Evolutionary conservation across 768 basidiomycete genomes (phyloP), one percentile per base, ranked within the genome.

Genomic region (Saitozyma podzolica): DNA sequence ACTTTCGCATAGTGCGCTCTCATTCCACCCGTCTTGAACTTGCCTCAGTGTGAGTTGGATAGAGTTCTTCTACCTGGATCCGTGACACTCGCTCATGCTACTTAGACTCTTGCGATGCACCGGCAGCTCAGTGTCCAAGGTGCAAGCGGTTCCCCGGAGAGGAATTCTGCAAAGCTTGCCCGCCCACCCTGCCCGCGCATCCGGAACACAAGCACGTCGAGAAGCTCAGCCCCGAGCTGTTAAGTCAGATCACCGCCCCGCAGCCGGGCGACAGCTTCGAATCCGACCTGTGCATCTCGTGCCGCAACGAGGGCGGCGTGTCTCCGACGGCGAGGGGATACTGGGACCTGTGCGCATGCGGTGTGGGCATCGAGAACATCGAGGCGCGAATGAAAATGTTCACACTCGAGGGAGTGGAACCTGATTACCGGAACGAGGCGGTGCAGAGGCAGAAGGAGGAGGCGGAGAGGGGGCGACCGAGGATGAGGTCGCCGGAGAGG

Each of bases 341-440:
- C 45, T 47, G 13, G n/a, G n/a, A 47, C 13, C n/a, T 54, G n/a
- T 67, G 66, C 50, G 66, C 66, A 9, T 67, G 66, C 50, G 66
- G 66, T 4, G 43, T 61, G 6, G 58, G 53, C 39, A 54, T 58
- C 17, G 62, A 50, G 40, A 50, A 67, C 42, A 59, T 63, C 29
- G 62, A 56, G 11, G 48, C 14, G 54, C n/a, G 66, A 16, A 67
- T 67, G 66, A 63, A 63, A 43, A 53, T 19, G 58, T 61, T 67
- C 41, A 55, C 59, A 7, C 41, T 55, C 19, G 58, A 67, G 58
- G 66, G 61, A 11, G 45, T 47, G 45, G 13, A 47, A 17, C 13
- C 13, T 47, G 45, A 47, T 17, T 47, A 47, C 45, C n/a, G 13
- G n/a, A 47, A 17, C 45, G n/a, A 17, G 11, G n/a, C 13, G 11